These are phyloP conservation scores for Aspergillus biplanus DNA, from an alignment of 495 filamentous ascomycete species.

Conservation along the genomic window DNA sequence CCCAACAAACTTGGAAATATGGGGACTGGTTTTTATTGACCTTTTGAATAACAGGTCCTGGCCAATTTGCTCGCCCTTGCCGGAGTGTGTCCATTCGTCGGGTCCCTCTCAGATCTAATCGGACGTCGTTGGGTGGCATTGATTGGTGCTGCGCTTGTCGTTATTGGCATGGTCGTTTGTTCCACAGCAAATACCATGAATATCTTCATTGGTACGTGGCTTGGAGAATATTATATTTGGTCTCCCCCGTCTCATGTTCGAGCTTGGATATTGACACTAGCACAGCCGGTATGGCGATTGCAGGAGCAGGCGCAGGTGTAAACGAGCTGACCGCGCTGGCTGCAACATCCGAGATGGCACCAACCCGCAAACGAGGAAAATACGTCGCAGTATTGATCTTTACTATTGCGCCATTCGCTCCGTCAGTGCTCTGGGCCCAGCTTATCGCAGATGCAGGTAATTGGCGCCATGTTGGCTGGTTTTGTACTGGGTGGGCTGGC, in stretches of 20 bases:
- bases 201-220: slow-evolving; percentile 63
- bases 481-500: slow-evolving; percentile 63
- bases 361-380: slow-evolving; percentile 66
- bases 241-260: neutral
- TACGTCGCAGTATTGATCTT: slow-evolving; percentile 70
- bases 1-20: too few relatives aligned
- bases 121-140: slow-evolving; percentile 71
- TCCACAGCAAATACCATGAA: slow-evolving; percentile 69
- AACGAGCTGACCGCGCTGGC: slow-evolving; percentile 71
- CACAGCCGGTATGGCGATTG: slow-evolving; percentile 62
- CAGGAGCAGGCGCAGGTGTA: slow-evolving; percentile 65
- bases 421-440: slow-evolving; percentile 71
- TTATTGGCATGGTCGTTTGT: slow-evolving; percentile 68
- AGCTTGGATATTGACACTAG: slow-evolving; percentile 15
- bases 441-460: slow-evolving; percentile 60
- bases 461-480: slow-evolving; percentile 68
- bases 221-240: neutral
- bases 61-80: slow-evolving; percentile 69
- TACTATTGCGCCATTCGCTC: slow-evolving; percentile 69
- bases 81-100: slow-evolving; percentile 73
- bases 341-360: slow-evolving; percentile 70
- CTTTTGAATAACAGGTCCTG: slow-evolving; percentile 43
- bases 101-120: slow-evolving; percentile 68
- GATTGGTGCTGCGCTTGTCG: slow-evolving; percentile 58
- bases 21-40: too few relatives aligned